These are phyloP conservation scores for Pestalotiopsis sp. DNA, from an alignment of 2,329 filamentous ascomycete species.

Conservation along the genomic window DNA sequence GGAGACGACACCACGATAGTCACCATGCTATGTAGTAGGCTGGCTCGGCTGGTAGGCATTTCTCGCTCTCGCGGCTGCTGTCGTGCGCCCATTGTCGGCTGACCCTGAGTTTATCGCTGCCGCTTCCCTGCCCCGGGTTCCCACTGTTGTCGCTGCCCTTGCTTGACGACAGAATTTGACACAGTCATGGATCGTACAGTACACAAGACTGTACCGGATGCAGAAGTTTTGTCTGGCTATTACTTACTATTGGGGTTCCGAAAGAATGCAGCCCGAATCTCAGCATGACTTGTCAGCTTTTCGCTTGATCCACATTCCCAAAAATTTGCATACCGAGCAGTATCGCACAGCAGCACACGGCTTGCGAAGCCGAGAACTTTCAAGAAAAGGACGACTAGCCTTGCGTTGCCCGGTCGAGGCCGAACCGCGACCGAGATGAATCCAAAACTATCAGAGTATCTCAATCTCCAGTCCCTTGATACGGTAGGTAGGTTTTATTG, in stretches of 20 bases:
- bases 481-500: neutral
- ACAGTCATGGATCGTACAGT: neutral
- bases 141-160: constrained; percentile 1
- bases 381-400: neutral
- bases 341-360: neutral
- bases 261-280: neutral
- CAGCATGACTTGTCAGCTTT: neutral
- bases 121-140: constrained; percentile 3
- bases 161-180: constrained; percentile 6
- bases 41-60: neutral
- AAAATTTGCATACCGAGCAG: neutral
- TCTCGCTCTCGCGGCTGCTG: neutral
- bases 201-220: neutral
- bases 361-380: neutral
- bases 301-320: neutral
- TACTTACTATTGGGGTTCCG: neutral
- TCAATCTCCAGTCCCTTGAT: neutral
- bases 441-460: neutral
- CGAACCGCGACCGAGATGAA: neutral
- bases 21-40: neutral
- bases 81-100: neutral
- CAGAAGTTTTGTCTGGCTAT: neutral
- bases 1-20: neutral
- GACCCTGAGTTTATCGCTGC: constrained; percentile 4
- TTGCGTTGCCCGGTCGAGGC: neutral